phyloP scores from a whole-genome alignment of 169 alveolate species.

The Babesia ovis region DNA sequence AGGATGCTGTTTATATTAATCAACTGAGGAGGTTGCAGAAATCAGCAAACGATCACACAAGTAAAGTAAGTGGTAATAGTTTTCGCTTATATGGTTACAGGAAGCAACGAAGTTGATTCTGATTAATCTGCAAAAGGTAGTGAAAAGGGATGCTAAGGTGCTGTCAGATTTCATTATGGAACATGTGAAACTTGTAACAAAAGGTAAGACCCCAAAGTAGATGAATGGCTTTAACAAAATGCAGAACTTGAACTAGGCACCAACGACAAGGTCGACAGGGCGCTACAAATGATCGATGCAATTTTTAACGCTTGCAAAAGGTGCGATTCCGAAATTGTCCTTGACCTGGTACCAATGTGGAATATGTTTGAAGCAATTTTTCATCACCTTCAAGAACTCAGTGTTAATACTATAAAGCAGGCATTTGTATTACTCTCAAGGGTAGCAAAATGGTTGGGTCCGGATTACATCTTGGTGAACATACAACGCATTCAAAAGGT shows the following conservation, averaged over 20 bases:
- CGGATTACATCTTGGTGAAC: constrained; percentile 25
- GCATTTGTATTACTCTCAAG: not conserved
- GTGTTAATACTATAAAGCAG: not conserved
- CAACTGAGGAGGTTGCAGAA: constrained; percentile 26
- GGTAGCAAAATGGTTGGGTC: constrained; percentile 15
- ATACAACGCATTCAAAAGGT: not conserved
- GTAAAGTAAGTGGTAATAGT: constrained; percentile 11
- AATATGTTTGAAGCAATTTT: constrained; percentile 13
- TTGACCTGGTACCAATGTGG: constrained; percentile 37
- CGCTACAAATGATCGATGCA: constrained; percentile 4
- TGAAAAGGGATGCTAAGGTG: constrained; percentile 19
- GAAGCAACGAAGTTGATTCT: constrained; percentile 22
- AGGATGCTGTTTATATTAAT: constrained; percentile 24
- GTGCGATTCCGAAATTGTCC: not conserved
- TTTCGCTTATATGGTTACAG: not conserved
- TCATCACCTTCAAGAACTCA: not conserved
- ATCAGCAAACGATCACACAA: constrained; percentile 27
- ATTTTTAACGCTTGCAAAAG: constrained; percentile 1
- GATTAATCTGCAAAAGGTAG: constrained; percentile 1
- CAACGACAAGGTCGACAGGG: not conserved
- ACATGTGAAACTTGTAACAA: constrained; percentile 12
- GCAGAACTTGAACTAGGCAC: constrained; percentile 28
- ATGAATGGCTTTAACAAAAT: not conserved
- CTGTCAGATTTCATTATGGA: constrained; percentile 7
- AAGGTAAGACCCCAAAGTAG: constrained; percentile 1